Base-by-base conservation (phyloP, 2,329 filamentous ascomycete species). In the Metarhizium rileyi region DNA sequence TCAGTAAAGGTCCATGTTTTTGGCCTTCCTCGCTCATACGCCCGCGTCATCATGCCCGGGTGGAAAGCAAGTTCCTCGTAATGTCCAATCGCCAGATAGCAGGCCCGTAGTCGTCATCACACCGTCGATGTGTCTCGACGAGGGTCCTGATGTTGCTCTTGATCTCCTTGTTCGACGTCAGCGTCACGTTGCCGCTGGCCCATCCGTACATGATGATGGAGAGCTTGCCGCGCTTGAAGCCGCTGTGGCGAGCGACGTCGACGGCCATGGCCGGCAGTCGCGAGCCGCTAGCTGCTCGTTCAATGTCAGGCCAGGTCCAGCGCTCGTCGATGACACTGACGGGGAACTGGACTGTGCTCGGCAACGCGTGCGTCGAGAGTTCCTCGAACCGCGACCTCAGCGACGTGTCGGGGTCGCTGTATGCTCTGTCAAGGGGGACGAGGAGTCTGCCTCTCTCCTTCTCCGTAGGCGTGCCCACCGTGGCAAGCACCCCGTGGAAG, bases 91-190 rank as follows among this genome's bases (percentile, higher is more conserved):
- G 58, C 59, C 60, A 67, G n/a, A 68, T 61, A 16, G 45, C 40
- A 23, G 66, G 66, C 22, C 66, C 65, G 12, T 45, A 27, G 43
- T 69, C 66, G 5, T 59, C 55, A 3, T 63, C 61, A 2, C 45
- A 28, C 5, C 47, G 56, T 5, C 66, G 55, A 36, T 64, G 53
- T 8, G 56, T 52, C 48, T 68, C 65, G 5, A 69, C 55, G 60
- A 64, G 66, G 7, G 63, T 67, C 23, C 57, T 54, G 5, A 68
- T 57, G 48, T 67, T 64, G 9, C 61, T 63, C n/a, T 59, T 53
- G 9, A 68, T 61, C 55, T 71, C 69, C 55, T 68, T 69, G 48
- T 70, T 71, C 5, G 67, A 69, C 6, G 69, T 71, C 2, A 71
- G 43, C 1, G 67, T 70, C 20, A 60, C 59, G 2, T 64, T 40